Evolutionary conservation across 768 basidiomycete species (phyloP).

Genomic region (Suillus luteus): DNA sequence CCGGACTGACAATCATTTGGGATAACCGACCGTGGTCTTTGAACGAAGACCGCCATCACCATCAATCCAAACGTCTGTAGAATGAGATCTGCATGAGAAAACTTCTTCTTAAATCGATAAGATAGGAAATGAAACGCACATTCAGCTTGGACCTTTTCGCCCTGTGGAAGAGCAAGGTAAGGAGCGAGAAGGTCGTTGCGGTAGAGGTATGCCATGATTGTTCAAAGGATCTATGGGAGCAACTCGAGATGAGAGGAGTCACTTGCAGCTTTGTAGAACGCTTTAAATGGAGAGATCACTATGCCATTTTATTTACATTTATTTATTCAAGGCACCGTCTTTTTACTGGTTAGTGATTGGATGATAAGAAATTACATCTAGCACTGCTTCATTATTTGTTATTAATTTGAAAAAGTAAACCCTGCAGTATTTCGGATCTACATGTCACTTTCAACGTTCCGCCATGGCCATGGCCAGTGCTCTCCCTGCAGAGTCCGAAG

Average conservation of each 20-base stretch:
- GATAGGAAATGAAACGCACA: constrained; percentile 48
- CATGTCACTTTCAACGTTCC: background rate
- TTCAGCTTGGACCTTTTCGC: constrained; percentile 93
- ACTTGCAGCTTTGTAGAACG: background rate
- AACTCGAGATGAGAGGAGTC: constrained; percentile 16
- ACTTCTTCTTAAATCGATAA: constrained; percentile 15
- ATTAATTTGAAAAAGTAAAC: constrained; percentile 5
- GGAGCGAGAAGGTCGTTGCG: constrained; percentile 86
- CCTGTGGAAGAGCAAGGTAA: constrained; percentile 88
- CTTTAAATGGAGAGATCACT: constrained; percentile 27
- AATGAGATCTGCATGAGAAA: constrained; percentile 20
- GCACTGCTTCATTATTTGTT: background rate
- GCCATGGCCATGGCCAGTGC: too few relatives aligned
- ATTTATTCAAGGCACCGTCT: constrained; percentile 21
- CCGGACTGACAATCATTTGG: background rate
- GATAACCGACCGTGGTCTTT: constrained; percentile 82
- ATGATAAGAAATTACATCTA: constrained; percentile 26
- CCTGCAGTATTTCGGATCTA: constrained; percentile 1
- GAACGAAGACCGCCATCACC: constrained; percentile 92
- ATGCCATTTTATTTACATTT: constrained; percentile 26
- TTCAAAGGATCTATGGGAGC: constrained; percentile 14
- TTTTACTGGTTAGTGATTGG: constrained; percentile 26
- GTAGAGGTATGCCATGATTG: constrained; percentile 48
- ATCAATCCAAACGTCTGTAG: constrained; percentile 95
- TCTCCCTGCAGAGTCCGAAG: background rate